Evolutionary conservation across 208 protist genomes (phyloP), one percentile per base, ranked within the genome.

Genomic region (Trypanosoma lewisi): DNA sequence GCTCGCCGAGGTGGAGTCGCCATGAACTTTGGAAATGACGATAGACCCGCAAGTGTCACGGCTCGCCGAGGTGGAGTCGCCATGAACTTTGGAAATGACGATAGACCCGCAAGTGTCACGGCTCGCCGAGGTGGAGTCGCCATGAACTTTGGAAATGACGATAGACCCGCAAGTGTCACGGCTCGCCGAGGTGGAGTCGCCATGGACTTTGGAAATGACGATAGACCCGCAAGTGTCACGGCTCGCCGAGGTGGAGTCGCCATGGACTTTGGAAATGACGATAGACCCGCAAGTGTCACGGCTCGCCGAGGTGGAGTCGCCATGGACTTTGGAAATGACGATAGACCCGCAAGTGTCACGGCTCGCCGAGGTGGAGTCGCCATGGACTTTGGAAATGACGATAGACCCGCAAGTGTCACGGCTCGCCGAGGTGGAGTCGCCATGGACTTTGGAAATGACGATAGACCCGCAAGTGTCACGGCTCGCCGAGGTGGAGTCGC

Each of bases 401-500:
- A 66, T 11, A 34, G 25, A 33, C 60, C 60, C 27, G 37, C 60
- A n/a, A 30, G 23, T 44, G 60, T 58, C 11, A 50, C 60, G 28
- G 60, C 60, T n/a, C 54, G 50, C 8, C 3, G 60, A 5, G 51
- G 50, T 5, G 51, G 60, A 1, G 60, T 66, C 31, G 33, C 50
- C 42, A 48, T 48, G 42, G n/a, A 5, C 0, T 58, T 58, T 27
- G 47, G 53, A 0, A 33, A 2, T 25, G 50, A 53, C 27, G 68
- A 70, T 14, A 33, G 58, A 21, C 54, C 63, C 21, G 47, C 54
- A 5, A n/a, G 25, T 25, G 64, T 62, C 5, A 51, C 44, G 11
- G 54, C 59, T 9, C 42, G 66, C 14, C 4, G 65, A 48, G 79
- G 80, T 3, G 80, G 80, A 0, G 63, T 80, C 8, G 80, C 80